Evolutionary conservation across 2,329 filamentous ascomycete species (phyloP), one percentile per base, ranked within the genome.

Genomic region (Ambrosiella xylebori): DNA sequence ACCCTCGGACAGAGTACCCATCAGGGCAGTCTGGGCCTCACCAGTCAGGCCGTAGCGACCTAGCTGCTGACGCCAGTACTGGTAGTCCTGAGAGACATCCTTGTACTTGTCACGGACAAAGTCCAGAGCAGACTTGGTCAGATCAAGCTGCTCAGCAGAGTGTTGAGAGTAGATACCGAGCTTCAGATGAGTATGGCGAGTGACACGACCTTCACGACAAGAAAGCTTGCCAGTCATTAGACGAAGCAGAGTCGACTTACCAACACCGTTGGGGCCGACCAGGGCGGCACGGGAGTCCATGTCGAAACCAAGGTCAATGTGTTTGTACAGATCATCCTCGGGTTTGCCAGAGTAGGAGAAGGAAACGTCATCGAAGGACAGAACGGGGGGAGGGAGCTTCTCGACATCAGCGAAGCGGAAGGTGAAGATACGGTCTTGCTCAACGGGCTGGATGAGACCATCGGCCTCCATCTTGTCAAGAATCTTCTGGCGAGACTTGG

Each of bases 391-490:
- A 11, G 93, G 93, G n/a, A 98, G 84, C 80, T 98, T 98, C 70
- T 98, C 93, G 57, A 97, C 93, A 68, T 97, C 90, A 64, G 93
- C 93, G 71, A 98, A 98, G 68, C 91, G 85, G 85, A 98, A 98
- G 60, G 85, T 91, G 76, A 98, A 98, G 68, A 95, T 85, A 62
- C 82, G 81, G 74, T 98, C 93, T 63, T 81, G 74, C 58, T 78
- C 73, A 62, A 98, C 89, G 59, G 88, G 87, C 74, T 98, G 85
- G 69, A 98, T 97, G 73, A 97, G 93, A 65, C 93, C 93, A 67
- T 98, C 93, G 65, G 94, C 93, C 79, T 97, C 91, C 93, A 98
- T 98, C 84, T 98, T 98, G 81, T 98, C 93, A 64, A 97, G 80
- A 72, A 97, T 97, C 88, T 98, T 98, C 75, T 98, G 93, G 64